These are phyloP conservation scores for Candolleomyces efflorescens DNA, from an alignment of 768 basidiomycete species.

Conservation along the genomic window DNA sequence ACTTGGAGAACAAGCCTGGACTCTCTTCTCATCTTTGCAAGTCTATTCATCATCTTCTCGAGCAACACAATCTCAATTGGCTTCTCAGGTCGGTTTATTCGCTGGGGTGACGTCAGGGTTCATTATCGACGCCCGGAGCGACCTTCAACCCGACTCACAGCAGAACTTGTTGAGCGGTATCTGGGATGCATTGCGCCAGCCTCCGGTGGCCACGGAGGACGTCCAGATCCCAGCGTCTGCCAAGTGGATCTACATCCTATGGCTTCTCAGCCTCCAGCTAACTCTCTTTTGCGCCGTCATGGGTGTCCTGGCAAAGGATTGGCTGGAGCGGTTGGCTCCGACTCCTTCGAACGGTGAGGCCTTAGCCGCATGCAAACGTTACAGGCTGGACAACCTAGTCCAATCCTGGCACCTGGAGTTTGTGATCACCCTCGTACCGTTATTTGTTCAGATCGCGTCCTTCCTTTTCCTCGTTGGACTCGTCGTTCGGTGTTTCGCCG, in stretches of 20 bases:
- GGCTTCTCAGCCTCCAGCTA: conserved; percentile 22
- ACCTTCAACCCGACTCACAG: conserved; percentile 14
- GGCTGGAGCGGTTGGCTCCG: conserved; percentile 15
- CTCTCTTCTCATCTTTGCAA: conserved; percentile 2
- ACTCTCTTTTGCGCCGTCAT: conserved; percentile 22
- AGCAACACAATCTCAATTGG: neutral
- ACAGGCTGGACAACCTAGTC: conserved; percentile 13
- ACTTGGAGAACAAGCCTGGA: conserved; percentile 4
- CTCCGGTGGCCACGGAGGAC: no score
- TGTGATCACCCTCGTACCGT: conserved; percentile 13
- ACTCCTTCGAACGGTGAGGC: conserved; percentile 7
- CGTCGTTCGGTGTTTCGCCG: conserved; percentile 2
- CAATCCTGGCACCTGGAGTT: conserved; percentile 11
- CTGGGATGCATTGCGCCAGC: neutral
- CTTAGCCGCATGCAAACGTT: conserved; percentile 14
- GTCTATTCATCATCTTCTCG: neutral
- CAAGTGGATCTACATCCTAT: conserved; percentile 12
- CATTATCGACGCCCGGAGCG: conserved; percentile 15
- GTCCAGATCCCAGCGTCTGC: neutral
- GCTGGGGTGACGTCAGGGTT: conserved; percentile 18
- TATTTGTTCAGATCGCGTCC: conserved; percentile 14
- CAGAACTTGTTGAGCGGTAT: conserved; percentile 11
- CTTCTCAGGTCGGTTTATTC: conserved; percentile 17
- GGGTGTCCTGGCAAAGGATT: conserved; percentile 19
- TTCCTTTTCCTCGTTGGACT: conserved; percentile 17